Evolutionary conservation across 140 eudicot species (phyloP).

Genomic region (Flaveria floridana): DNA sequence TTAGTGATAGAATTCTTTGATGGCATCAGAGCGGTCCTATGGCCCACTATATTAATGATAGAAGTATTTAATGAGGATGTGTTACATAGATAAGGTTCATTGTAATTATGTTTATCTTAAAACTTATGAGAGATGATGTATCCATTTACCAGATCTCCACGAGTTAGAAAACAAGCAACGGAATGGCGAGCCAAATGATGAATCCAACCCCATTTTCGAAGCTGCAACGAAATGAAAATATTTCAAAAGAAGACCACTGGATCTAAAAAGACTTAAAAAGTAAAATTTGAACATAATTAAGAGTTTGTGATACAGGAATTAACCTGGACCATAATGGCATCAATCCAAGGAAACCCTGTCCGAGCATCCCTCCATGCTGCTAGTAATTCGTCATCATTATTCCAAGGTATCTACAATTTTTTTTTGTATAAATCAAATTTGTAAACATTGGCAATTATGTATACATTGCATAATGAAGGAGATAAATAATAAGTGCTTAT

Average conservation of each 20-base stretch:
- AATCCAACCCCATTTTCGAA: slow-evolving; percentile 90
- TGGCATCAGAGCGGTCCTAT: neutral
- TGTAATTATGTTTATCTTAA: too few species aligned
- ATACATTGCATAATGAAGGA: too few species aligned
- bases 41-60: too few species aligned
- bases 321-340: slow-evolving; percentile 94
- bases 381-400: slow-evolving; percentile 58
- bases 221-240: slow-evolving; percentile 42
- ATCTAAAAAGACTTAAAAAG: neutral
- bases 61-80: neutral
- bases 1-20: neutral
- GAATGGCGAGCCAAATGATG: slow-evolving; percentile 94
- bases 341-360: slow-evolving; percentile 95
- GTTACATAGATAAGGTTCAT: too few species aligned
- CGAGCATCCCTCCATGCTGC: slow-evolving; percentile 84
- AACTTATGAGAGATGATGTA: neutral
- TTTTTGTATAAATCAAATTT: too few species aligned
- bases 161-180: slow-evolving; percentile 88
- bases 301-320: neutral
- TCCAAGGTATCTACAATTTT: slow-evolving; percentile 74
- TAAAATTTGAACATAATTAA: neutral
- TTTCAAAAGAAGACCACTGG: slow-evolving; percentile 7
- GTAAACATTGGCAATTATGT: too few species aligned
- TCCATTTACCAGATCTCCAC: slow-evolving; percentile 75
- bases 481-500: too few species aligned